Evolutionary conservation across 2,329 filamentous ascomycete species (phyloP).

Genomic region (Ophiosphaerella korrae): DNA sequence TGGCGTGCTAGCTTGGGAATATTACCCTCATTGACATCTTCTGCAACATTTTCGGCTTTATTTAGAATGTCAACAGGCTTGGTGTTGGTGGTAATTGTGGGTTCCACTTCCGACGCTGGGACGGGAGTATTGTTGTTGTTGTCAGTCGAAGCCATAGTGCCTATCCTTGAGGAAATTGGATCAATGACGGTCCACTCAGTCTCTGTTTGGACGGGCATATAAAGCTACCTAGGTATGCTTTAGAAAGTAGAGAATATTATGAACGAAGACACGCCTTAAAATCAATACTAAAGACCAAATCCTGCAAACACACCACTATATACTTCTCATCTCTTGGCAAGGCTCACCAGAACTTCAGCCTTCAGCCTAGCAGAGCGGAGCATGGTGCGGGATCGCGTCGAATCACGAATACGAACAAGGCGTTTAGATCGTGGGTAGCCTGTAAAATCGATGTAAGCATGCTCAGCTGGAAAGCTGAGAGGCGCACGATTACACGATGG

Average conservation of each 20-base stretch:
- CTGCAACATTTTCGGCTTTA: background rate
- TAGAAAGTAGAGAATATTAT: background rate
- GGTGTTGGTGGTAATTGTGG: conserved; percentile 16
- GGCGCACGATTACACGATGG: too few relatives aligned
- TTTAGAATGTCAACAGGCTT: conserved; percentile 4
- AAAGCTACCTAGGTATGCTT: background rate
- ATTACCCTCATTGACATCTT: conserved; percentile 3
- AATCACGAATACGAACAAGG: too few relatives aligned
- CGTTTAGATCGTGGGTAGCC: too few relatives aligned
- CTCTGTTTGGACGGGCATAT: conserved; percentile 25
- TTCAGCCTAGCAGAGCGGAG: background rate
- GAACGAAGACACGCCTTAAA: background rate
- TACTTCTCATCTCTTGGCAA: background rate
- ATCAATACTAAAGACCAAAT: background rate
- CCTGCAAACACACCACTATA: background rate
- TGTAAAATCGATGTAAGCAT: too few relatives aligned
- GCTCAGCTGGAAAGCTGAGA: too few relatives aligned
- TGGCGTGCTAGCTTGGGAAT: conserved; percentile 10
- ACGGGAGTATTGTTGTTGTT: conserved; percentile 5
- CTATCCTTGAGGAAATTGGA: conserved; percentile 1
- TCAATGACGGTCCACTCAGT: conserved; percentile 26
- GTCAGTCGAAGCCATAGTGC: conserved; percentile 8
- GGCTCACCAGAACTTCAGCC: conserved; percentile 1
- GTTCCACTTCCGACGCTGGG: conserved; percentile 10
- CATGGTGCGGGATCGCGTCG: too few relatives aligned